phyloP scores from a whole-genome alignment of 495 filamentous ascomycete genomes.

The Podospora appendiculata region DNA sequence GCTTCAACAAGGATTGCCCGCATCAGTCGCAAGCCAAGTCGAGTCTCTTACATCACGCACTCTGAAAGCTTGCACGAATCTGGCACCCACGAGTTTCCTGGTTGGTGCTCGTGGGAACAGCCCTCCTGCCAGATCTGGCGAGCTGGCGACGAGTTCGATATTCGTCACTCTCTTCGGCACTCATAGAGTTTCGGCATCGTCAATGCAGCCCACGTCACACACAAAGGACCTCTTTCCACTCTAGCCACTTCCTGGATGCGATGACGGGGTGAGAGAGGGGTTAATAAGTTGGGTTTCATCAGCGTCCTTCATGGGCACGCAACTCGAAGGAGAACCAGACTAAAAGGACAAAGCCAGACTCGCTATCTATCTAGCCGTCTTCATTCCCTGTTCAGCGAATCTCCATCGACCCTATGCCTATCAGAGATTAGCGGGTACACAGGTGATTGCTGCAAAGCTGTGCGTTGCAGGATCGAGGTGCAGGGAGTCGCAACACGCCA shows the following conservation, averaged over 20 bases:
- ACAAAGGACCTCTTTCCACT: not conserved
- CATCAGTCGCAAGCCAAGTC: not conserved
- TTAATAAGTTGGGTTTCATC: not conserved
- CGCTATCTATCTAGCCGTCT: not conserved
- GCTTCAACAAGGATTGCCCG: not conserved
- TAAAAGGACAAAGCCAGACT: not conserved
- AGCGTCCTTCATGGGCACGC: not conserved
- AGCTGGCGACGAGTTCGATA: not conserved
- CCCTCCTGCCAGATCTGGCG: not conserved
- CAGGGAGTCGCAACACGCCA: not conserved
- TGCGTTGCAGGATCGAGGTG: not conserved
- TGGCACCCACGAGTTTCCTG: too few relatives aligned
- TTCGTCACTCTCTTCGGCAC: not conserved
- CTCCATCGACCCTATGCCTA: not conserved
- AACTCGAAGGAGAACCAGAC: too few relatives aligned
- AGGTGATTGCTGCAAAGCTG: constrained; percentile 1
- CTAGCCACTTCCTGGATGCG: not conserved
- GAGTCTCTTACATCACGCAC: not conserved
- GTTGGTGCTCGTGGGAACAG: not conserved
- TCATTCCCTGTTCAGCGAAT: not conserved
- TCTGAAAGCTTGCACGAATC: not conserved
- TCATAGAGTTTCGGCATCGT: not conserved
- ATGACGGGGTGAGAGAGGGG: not conserved
- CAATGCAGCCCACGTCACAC: not conserved
- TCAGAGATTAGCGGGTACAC: not conserved